Conservation (phyloP, 345 rosid species). For the Heritiera fomes region DNA sequence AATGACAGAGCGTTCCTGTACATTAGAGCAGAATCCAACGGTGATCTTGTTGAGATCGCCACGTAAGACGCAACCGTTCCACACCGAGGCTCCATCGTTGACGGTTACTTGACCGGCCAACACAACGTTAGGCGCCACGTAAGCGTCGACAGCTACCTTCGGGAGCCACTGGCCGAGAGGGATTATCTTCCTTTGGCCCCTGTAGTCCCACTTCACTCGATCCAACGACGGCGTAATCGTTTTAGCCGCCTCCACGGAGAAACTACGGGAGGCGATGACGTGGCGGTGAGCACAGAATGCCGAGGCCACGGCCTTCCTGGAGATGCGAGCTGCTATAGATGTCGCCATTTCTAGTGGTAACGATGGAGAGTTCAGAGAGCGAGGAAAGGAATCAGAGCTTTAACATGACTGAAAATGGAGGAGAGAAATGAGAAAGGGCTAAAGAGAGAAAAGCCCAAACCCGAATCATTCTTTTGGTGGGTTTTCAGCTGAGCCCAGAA, state of each 20-base stretch:
- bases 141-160: slow-evolving; percentile 93
- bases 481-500: not conserved
- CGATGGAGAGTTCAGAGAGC: not conserved
- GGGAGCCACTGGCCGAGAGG: slow-evolving; percentile 97
- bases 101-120: slow-evolving; percentile 90
- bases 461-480: not conserved
- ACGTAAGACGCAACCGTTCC: slow-evolving; percentile 89
- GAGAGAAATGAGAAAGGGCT: slow-evolving; percentile 13
- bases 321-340: slow-evolving; percentile 53
- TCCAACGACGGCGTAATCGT: slow-evolving; percentile 66
- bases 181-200: slow-evolving; percentile 90
- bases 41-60: slow-evolving; percentile 98
- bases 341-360: slow-evolving; percentile 50
- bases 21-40: slow-evolving; percentile 87
- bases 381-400: not conserved
- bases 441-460: slow-evolving; percentile 11
- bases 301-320: slow-evolving; percentile 41
- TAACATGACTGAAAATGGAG: slow-evolving; percentile 13
- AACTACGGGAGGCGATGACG: slow-evolving; percentile 29
- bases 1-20: slow-evolving; percentile 88
- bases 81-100: slow-evolving; percentile 84
- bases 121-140: slow-evolving; percentile 89
- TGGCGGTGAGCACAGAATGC: slow-evolving; percentile 12
- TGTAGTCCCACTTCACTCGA: slow-evolving; percentile 94
- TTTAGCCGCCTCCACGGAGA: slow-evolving; percentile 41